These are phyloP conservation scores for Podospora bellae-mahoneyi DNA, from an alignment of 495 filamentous ascomycete genomes.

Conservation along the genomic window DNA sequence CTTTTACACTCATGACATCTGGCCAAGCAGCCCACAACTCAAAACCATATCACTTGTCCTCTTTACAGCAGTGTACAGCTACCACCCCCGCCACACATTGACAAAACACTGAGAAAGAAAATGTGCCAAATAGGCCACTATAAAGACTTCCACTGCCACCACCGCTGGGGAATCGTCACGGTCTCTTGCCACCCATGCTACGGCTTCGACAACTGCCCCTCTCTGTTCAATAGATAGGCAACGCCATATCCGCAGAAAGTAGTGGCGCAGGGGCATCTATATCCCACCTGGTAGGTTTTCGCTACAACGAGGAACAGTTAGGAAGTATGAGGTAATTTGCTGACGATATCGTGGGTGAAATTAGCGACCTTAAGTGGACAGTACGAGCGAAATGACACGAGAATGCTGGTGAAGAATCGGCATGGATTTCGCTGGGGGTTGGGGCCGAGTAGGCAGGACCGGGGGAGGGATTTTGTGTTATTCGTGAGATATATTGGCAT, in stretches of 20 bases:
- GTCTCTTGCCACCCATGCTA: conserved; percentile 35
- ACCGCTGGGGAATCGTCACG: conserved; percentile 39
- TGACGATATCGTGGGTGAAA: too few relatives aligned
- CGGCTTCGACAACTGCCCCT: conserved; percentile 37
- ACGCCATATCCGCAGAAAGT: conserved; percentile 23
- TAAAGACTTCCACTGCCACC: conserved; percentile 36
- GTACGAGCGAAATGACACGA: conserved; percentile 39
- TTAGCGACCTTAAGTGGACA: conserved; percentile 22
- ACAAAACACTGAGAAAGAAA: neutral
- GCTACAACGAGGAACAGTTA: too few relatives aligned
- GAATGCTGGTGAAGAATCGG: conserved; percentile 33
- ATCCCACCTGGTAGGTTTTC: conserved; percentile 25
- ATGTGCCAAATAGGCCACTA: conserved; percentile 37
- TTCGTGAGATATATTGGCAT: conserved; percentile 31
- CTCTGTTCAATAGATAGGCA: conserved; percentile 27
- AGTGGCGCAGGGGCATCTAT: conserved; percentile 20
- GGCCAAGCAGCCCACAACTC: neutral
- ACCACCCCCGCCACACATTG: neutral
- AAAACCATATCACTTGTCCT: neutral
- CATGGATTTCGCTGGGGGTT: conserved; percentile 36
- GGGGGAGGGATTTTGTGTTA: conserved; percentile 37
- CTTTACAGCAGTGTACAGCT: neutral
- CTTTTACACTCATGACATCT: neutral
- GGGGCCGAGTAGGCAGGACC: conserved; percentile 36
- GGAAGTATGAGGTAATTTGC: too few relatives aligned